Evolutionary conservation across 192 early-diverging fungal genomes (phyloP).

Genomic region (Linnemannia exigua): DNA sequence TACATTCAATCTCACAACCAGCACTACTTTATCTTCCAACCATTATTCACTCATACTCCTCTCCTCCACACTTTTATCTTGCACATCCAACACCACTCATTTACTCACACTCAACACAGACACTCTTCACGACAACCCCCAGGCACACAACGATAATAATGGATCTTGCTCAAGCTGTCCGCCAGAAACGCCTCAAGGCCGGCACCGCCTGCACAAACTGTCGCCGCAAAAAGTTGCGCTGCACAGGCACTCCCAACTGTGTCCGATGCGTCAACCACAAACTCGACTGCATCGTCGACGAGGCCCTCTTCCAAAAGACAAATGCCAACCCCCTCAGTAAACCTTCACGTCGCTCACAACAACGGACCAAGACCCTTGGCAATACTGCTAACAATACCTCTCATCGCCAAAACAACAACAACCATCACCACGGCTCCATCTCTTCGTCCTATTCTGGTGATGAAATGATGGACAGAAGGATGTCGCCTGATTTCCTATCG

Average conservation of each 20-base stretch:
- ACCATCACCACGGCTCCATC: not conserved
- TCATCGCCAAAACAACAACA: not conserved
- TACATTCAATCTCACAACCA: not conserved
- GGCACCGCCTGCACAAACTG: conserved; percentile 23
- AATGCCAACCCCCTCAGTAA: not conserved
- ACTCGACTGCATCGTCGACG: conserved; percentile 12
- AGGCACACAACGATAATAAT: not conserved
- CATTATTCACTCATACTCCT: not conserved
- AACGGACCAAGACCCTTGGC: not conserved
- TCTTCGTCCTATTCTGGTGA: conserved; percentile 9
- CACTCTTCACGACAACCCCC: not conserved
- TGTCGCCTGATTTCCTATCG: not conserved
- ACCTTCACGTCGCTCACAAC: not conserved
- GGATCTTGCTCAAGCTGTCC: conserved; percentile 9
- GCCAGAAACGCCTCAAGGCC: conserved; percentile 23
- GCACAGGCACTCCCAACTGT: conserved; percentile 19
- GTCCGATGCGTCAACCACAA: conserved; percentile 19
- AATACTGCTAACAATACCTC: not conserved
- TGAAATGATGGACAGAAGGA: conserved; percentile 1
- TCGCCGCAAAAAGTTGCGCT: conserved; percentile 16
- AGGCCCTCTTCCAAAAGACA: conserved; percentile 16
- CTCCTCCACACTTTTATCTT: not conserved
- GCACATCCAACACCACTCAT: not conserved
- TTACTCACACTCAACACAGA: not conserved
- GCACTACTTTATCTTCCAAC: not conserved